Evolutionary conservation across 2,329 filamentous ascomycete genomes (phyloP).

Genomic region (Penicillium sp.): DNA sequence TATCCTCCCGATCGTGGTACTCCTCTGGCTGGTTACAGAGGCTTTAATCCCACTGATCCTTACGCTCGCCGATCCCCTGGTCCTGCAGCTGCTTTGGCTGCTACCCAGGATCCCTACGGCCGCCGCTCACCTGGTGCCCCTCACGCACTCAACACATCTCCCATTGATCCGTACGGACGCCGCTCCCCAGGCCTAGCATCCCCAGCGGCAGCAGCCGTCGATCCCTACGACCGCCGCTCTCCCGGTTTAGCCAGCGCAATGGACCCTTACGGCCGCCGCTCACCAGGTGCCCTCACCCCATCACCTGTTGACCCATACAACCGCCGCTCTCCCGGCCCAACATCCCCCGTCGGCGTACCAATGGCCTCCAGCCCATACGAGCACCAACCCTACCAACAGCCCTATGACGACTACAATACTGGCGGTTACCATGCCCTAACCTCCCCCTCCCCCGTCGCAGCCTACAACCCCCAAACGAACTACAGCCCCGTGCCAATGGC

Average conservation of each 20-base stretch:
- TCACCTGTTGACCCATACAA: conserved; percentile 18
- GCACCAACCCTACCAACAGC: conserved; percentile 4
- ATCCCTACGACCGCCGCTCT: conserved; percentile 17
- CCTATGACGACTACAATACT: conserved; percentile 15
- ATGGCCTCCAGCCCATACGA: conserved; percentile 14
- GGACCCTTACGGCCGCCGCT: conserved; percentile 21
- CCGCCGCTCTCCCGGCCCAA: conserved; percentile 19
- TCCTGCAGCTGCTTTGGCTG: conserved; percentile 6
- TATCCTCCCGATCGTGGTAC: conserved; percentile 18
- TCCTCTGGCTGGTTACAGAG: conserved; percentile 21
- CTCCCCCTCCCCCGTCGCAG: conserved; percentile 15
- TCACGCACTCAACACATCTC: neutral
- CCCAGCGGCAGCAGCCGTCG: conserved; percentile 8
- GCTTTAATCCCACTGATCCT: conserved; percentile 20
- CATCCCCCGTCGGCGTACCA: conserved; percentile 15
- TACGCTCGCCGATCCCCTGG: conserved; percentile 15
- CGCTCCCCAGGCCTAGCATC: conserved; percentile 17
- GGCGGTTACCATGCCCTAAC: conserved; percentile 15
- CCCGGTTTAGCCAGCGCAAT: conserved; percentile 10
- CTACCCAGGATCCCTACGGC: conserved; percentile 9
- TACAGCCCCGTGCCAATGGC: conserved; percentile 24
- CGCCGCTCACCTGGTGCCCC: conserved; percentile 7
- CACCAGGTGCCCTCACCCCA: conserved; percentile 14
- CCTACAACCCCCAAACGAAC: conserved; percentile 24
- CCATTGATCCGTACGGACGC: conserved; percentile 6